These are phyloP conservation scores for Trametopsis cervina DNA, from an alignment of 768 basidiomycete genomes.

Conservation along the genomic window DNA sequence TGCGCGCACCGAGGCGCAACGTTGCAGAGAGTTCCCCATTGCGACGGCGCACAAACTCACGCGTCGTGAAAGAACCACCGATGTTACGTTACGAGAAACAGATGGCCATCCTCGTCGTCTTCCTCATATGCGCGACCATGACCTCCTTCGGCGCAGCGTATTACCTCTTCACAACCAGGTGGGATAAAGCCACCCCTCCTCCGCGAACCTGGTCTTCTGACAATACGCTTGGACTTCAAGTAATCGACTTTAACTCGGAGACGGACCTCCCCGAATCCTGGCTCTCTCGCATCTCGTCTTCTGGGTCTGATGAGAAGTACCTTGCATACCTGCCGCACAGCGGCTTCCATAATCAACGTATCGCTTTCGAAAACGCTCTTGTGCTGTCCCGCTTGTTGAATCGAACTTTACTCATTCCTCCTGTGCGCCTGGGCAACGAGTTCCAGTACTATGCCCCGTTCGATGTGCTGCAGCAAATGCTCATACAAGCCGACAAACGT, in stretches of 20 bases:
- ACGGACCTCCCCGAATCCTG: neutral
- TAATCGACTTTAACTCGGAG: slow-evolving; percentile 8
- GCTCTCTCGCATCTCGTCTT: neutral
- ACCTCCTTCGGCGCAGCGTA: slow-evolving; percentile 14
- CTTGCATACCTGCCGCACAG: slow-evolving; percentile 78
- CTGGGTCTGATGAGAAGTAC: slow-evolving; percentile 34
- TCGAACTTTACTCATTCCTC: slow-evolving; percentile 77
- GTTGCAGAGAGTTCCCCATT: neutral
- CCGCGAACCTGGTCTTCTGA: slow-evolving; percentile 4
- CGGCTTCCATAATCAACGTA: slow-evolving; percentile 82
- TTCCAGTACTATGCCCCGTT: slow-evolving; percentile 35
- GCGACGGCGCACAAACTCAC: neutral
- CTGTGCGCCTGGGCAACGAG: slow-evolving; percentile 55
- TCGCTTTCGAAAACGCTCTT: slow-evolving; percentile 80
- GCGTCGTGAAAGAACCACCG: neutral
- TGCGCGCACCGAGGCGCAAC: slow-evolving; percentile 38
- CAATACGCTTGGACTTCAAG: slow-evolving; percentile 1
- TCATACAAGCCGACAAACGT: slow-evolving; percentile 36
- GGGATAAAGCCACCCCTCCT: slow-evolving; percentile 2
- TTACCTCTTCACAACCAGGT: slow-evolving; percentile 15
- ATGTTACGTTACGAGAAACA: slow-evolving; percentile 13
- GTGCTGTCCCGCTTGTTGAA: slow-evolving; percentile 62
- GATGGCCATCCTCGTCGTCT: slow-evolving; percentile 12
- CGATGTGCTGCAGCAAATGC: slow-evolving; percentile 14
- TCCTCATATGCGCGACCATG: slow-evolving; percentile 13